These are phyloP conservation scores for Colletotrichum sp. DNA, from an alignment of 2,329 filamentous ascomycete genomes.

Conservation along the genomic window DNA sequence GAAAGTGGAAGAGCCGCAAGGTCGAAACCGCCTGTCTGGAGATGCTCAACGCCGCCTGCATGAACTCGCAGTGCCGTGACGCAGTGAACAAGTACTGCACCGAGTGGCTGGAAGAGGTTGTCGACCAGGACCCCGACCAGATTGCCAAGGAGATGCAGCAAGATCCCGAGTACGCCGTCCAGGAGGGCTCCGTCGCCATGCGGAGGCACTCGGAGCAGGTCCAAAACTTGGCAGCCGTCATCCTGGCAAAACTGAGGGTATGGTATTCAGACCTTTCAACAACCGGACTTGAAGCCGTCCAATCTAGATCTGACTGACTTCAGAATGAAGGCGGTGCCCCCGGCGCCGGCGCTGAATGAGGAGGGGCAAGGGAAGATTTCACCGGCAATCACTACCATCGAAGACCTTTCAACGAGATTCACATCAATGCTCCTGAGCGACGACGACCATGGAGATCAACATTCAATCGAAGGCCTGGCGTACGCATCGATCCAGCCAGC, in stretches of 20 bases:
- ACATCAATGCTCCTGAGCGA: slow-evolving; percentile 69
- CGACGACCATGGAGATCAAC: slow-evolving; percentile 63
- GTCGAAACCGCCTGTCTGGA: slow-evolving; percentile 88
- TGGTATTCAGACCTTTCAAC: slow-evolving; percentile 32
- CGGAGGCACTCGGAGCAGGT: slow-evolving; percentile 65
- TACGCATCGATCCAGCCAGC: slow-evolving; percentile 87
- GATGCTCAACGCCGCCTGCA: slow-evolving; percentile 89
- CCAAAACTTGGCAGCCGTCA: slow-evolving; percentile 72
- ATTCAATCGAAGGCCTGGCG: slow-evolving; percentile 87
- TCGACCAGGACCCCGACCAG: slow-evolving; percentile 72
- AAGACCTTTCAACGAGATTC: slow-evolving; percentile 69
- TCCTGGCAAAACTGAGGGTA: slow-evolving; percentile 75
- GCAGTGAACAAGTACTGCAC: slow-evolving; percentile 84
- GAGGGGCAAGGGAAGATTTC: slow-evolving; percentile 50
- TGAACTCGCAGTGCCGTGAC: slow-evolving; percentile 81
- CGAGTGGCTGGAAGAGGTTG: slow-evolving; percentile 85
- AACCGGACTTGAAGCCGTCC: slow-evolving; percentile 16
- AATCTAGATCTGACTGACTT: slow-evolving; percentile 48
- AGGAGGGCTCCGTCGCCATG: slow-evolving; percentile 64
- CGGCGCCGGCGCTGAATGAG: slow-evolving; percentile 42
- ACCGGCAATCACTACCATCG: slow-evolving; percentile 64
- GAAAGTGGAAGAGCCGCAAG: slow-evolving; percentile 82
- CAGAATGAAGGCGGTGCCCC: slow-evolving; percentile 59
- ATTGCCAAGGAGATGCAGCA: slow-evolving; percentile 53
- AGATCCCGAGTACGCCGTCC: slow-evolving; percentile 63